Base-by-base conservation (phyloP, 2,329 filamentous ascomycete species). In the Penicillium sp. region DNA sequence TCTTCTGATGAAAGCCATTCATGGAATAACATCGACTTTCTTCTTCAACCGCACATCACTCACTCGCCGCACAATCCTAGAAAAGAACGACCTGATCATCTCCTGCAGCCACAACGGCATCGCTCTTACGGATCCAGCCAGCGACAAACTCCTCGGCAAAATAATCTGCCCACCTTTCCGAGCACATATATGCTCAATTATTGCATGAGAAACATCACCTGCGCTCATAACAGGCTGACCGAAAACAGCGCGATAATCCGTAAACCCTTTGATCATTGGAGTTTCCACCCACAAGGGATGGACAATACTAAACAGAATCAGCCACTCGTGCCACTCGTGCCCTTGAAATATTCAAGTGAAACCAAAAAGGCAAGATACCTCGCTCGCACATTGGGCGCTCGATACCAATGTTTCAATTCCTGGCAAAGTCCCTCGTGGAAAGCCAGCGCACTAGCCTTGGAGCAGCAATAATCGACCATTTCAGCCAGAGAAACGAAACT, bases 401-500 rank as follows among this genome's bases (percentile, higher is more conserved):
- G 51, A 29, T 64, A 55, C 41, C 41, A 50, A 38, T 44, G 40
- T 23, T 47, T 51, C n/a, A 64, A 31, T 40, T 65, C 61, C 26
- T 54, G 52, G 3, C 44, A 41, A 13, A 62, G 41, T 1, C 64
- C 63, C 55, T 76, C 72, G 42, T 76, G 71, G 47, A 75, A 71
- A 8, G 65, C 57, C 27, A 75, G 52, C 0, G 69, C 66, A 3
- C 62, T 67, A 1, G 67, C 64, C 47, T 76, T 76, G 14, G 67
- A 69, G 27, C 62, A 64, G 16, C 57, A 61, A 52, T 76, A 76
- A 39, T 71, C 68, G 6, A 66, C 67, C 41, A 75, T 66, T n/a
- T 68, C 64, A 2, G 59, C 62, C 2, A 66, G 41, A 2, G 59
- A 53, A 3, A 70, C 35, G 51, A 70, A 74, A 11, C 66, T 68